A percentile compares a stretch with the other conserved stretches of the same genome.
These are phyloP conservation scores for Collariella sp. DNA, from an alignment of 495 filamentous ascomycete species.

Conservation along the genomic window DNA sequence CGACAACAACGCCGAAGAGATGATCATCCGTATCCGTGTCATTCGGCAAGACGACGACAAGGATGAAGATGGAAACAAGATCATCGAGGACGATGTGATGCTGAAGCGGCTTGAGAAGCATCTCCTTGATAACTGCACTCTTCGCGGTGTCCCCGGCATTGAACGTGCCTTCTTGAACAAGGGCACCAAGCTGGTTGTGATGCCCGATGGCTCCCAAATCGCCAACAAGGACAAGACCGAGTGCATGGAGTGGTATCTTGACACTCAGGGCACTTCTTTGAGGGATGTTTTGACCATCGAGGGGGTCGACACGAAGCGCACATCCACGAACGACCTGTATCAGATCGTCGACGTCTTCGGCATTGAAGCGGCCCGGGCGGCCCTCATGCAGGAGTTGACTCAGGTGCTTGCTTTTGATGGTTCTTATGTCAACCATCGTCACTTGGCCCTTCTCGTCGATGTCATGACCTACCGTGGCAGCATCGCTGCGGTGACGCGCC, in stretches of 20 bases:
- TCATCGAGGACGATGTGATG: conserved; percentile 80
- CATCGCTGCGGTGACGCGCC: conserved; percentile 91
- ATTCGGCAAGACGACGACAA: conserved; percentile 60
- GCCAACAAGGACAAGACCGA: conserved; percentile 55
- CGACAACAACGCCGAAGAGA: conserved; percentile 94
- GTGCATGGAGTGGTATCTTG: conserved; percentile 82
- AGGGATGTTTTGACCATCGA: conserved; percentile 74
- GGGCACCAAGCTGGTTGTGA: conserved; percentile 53
- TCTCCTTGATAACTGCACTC: conserved; percentile 77
- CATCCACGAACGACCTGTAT: conserved; percentile 89
- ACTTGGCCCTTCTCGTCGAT: conserved; percentile 91
- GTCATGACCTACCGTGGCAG: conserved; percentile 95
- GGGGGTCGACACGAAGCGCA: conserved; percentile 82
- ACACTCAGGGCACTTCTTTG: conserved; percentile 82
- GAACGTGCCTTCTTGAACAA: conserved; percentile 88
- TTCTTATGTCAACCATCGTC: conserved; percentile 98
- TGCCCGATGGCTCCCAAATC: conserved; percentile 59
- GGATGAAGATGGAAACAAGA: conserved; percentile 65
- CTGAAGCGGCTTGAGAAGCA: conserved; percentile 85
- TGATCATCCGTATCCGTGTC: conserved; percentile 87
- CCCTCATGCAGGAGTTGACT: conserved; percentile 78
- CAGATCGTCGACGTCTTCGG: conserved; percentile 90
- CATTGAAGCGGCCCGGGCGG: conserved; percentile 84
- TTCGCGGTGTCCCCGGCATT: conserved; percentile 83
- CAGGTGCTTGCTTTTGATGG: conserved; percentile 92